phyloP scores from a whole-genome alignment of 2,329 filamentous ascomycete species.

The Trichoderma lentiforme region DNA sequence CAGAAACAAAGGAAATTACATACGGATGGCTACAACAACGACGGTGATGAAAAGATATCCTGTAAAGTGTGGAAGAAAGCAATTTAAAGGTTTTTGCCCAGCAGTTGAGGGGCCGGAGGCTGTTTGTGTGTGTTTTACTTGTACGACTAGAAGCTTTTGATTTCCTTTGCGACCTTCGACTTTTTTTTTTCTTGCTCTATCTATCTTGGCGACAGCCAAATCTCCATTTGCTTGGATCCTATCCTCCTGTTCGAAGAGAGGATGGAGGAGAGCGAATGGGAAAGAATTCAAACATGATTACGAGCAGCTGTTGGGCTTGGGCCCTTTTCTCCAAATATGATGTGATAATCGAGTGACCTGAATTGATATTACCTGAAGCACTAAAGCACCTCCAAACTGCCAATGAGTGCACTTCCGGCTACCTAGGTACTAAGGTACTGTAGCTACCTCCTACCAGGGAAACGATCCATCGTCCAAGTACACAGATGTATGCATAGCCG shows the following conservation, averaged over 20 bases:
- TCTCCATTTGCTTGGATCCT: not conserved
- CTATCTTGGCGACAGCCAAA: not conserved
- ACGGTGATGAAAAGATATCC: constrained; percentile 2
- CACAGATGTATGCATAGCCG: not conserved
- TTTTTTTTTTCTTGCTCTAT: constrained; percentile 16
- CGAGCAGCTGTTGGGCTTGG: not conserved
- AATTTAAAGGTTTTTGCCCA: constrained; percentile 24
- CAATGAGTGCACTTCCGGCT: no score
- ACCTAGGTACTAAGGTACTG: not conserved
- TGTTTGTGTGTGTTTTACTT: constrained; percentile 25
- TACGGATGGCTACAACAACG: constrained; percentile 16
- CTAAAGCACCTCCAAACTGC: not conserved
- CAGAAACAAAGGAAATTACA: constrained; percentile 30
- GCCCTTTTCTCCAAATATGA: not conserved
- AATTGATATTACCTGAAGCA: not conserved
- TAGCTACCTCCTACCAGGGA: not conserved
- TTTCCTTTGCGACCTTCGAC: not conserved
- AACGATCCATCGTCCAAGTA: not conserved
- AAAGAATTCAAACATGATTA: not conserved
- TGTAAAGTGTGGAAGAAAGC: constrained; percentile 23
- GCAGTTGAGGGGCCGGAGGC: constrained; percentile 22
- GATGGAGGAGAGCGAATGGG: not conserved
- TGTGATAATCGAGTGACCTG: not conserved
- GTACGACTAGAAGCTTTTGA: constrained; percentile 31
- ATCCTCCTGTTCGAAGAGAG: not conserved